Base-by-base conservation (phyloP, 306 rosid genomes). In the Rubus idaeus region DNA sequence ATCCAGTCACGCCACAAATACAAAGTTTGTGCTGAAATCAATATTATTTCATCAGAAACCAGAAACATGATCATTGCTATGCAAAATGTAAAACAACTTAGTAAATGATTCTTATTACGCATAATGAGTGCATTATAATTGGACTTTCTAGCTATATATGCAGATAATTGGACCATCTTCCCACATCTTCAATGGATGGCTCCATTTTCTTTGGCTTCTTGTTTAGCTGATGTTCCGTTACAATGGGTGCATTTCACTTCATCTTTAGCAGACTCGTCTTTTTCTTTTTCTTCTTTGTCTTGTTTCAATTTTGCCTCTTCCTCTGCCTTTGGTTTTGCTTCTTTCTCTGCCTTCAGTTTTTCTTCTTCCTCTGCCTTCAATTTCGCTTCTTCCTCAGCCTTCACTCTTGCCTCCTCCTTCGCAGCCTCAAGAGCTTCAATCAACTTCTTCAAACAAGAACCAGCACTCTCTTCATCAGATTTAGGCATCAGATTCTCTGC, bases 401-500 rank as follows among this genome's bases (percentile, higher is more conserved):
- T 80, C 69, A 58, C 40, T 40, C 18, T 76, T 4, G 84, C 82
- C 37, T 81, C 92, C 50, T 72, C 94, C 80, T 86, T 85, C 1
- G 70, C 74, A n/a, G 0, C 52, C 86, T 86, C 86, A 9, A 88
- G 83, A 42, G 87, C 89, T 75, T 76, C 74, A 46, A 86, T 85
- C 83, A 91, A 78, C 16, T 26, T 83, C 75, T 75, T 37, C 82
- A 89, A 69, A 70, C 90, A 86, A 41, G 58, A 21, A 13, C 75
- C 82, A 3, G 13, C 83, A 72, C 78, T 84, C 20, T 90, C 85
- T 2, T 35, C 20, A 4, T 49, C 56, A 4, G 91, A 84, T 78
- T 88, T 88, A 0, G 90, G 92, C 91, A 91, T 88, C 40, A 91
- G 47, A 77, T 80, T 86, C 86, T 88, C 91, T 4, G 91, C 90